Base-by-base conservation (phyloP, 306 rosid species). In the Medicago arabica region DNA sequence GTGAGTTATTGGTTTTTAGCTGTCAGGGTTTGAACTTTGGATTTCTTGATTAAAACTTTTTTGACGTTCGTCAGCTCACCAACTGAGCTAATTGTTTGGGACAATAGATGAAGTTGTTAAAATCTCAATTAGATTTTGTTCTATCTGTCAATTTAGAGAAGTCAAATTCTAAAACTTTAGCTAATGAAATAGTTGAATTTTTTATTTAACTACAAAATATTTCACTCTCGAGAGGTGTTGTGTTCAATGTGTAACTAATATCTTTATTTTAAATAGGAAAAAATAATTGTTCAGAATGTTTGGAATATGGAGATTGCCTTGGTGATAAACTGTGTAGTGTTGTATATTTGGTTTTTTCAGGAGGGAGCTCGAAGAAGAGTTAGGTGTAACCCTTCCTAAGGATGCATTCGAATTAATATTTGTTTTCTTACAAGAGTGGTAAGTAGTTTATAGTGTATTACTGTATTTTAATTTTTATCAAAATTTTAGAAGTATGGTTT, bases 301-400 rank as follows among this genome's bases (percentile, higher is more conserved):
- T 31, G 49, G 17, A 13, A 6, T 77, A 9, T 40, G 36, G 23
- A 58, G 53, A 61, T 62, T 73, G 23, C 77, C 19, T n/a, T 50
- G 50, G 70, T 67, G 67, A 60, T 49, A 8, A 53, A 46, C 71
- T 75, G 62, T 57, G 6, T 34, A 14, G 25, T 78, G 39, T 53
- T 66, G 64, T 79, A 15, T 74, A 55, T 9, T 76, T 74, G 15
- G 16, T 71, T 78, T 78, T 86, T 79, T 78, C 89, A 95, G 98
- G 87, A 90, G 96, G 88, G 97, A 95, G 86, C 93, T 95, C 10
- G 84, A 90, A 74, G 97, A 92, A 83, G 97, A 95, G 91, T 92
- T 95, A n/a, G 97, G 97, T 46, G 54, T 95, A 78, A 82, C 40
- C 78, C 97, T 95, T 78, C 97, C 97, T 46, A 70, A 75, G 80